phyloP scores from a whole-genome alignment of 441 rosid genomes.

The Hura crepitans region DNA sequence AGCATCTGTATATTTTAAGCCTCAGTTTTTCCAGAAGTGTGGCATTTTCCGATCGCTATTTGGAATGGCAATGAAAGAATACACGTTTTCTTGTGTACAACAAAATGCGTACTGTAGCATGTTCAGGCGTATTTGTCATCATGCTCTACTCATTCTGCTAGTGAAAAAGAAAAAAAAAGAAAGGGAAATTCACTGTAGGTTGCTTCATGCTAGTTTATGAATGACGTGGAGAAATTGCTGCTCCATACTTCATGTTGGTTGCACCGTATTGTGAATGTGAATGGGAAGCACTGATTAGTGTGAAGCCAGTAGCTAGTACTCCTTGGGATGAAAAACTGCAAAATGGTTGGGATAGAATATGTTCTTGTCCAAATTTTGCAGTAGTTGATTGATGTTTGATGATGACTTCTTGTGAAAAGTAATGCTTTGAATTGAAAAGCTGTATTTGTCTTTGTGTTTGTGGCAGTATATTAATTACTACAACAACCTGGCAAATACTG shows the following conservation, averaged over 20 bases:
- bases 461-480: too few species aligned
- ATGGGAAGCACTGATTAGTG: neutral
- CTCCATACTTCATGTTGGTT: neutral
- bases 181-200: conserved; percentile 3
- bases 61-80: conserved; percentile 14
- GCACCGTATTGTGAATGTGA: neutral
- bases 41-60: conserved; percentile 14
- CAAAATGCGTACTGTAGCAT: conserved; percentile 21
- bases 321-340: too few species aligned
- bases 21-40: conserved; percentile 17
- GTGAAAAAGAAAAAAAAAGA: too few species aligned
- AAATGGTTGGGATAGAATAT: too few species aligned
- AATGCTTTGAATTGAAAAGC: too few species aligned
- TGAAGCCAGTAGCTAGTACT: too few species aligned
- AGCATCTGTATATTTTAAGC: conserved; percentile 26
- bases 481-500: too few species aligned
- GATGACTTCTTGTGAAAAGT: too few species aligned
- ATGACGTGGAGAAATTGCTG: neutral
- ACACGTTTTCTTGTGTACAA: conserved; percentile 18
- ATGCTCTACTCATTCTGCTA: conserved; percentile 22
- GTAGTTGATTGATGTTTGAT: too few species aligned
- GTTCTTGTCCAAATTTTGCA: too few species aligned
- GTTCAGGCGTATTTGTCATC: conserved; percentile 20
- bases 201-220: neutral
- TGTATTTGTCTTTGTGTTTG: too few species aligned